Evolutionary conservation across 2,329 filamentous ascomycete species (phyloP).

Genomic region (Pyrenochaeta sp.): DNA sequence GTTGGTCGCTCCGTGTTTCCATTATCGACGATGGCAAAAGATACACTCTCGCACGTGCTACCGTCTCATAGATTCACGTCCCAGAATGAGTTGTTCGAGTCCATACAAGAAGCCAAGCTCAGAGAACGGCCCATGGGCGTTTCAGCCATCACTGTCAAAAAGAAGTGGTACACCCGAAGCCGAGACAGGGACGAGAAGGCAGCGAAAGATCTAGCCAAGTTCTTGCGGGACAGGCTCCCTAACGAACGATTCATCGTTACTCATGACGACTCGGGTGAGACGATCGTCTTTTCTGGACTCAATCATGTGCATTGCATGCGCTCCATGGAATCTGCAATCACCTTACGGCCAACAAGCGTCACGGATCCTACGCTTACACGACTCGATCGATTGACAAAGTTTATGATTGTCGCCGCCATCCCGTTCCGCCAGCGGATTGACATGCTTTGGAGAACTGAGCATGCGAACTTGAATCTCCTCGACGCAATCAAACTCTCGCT

Average conservation of each 20-base stretch:
- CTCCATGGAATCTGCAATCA: constrained; percentile 1
- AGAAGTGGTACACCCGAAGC: constrained; percentile 6
- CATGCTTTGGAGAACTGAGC: not conserved
- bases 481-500: constrained; percentile 4
- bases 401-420: constrained; percentile 5
- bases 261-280: not conserved
- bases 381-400: constrained; percentile 4
- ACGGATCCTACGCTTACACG: not conserved
- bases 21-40: not conserved
- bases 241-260: constrained; percentile 10
- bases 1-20: not conserved
- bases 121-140: not conserved
- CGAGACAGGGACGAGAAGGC: not conserved
- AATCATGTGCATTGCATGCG: not conserved
- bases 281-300: constrained; percentile 2
- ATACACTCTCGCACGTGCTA: not conserved
- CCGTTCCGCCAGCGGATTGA: not conserved
- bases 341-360: not conserved
- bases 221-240: constrained; percentile 3
- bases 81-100: not conserved
- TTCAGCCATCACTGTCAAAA: constrained; percentile 4
- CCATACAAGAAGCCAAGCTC: constrained; percentile 8
- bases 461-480: not conserved
- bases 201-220: not conserved
- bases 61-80: constrained; percentile 1